phyloP scores from a whole-genome alignment of 164 flowering plant genomes.

The Nelumbo lutea region DNA sequence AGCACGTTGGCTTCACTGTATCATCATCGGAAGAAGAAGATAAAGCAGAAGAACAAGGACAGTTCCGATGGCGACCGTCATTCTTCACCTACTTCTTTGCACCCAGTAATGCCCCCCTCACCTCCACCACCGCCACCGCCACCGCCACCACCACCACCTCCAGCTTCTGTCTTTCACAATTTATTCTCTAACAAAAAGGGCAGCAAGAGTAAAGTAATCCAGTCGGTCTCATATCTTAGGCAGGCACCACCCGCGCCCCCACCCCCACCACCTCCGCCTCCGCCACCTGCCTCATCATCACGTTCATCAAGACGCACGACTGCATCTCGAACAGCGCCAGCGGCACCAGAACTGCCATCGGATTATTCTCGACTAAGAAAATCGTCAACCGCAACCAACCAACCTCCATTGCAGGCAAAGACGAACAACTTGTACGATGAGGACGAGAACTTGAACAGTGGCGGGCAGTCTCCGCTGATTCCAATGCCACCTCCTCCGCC shows the following conservation, averaged over 20 bases:
- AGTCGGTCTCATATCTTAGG: slow-evolving; percentile 14
- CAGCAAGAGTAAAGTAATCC: slow-evolving; percentile 24
- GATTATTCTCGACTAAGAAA: slow-evolving; percentile 13
- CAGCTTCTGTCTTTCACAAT: slow-evolving; percentile 25
- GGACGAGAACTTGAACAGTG: slow-evolving; percentile 26
- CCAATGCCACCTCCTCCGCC: slow-evolving; percentile 64
- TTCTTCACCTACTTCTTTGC: slow-evolving; percentile 10
- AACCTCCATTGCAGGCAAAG: slow-evolving; percentile 57
- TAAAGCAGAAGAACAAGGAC: slow-evolving; percentile 29
- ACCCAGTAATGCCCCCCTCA: not conserved
- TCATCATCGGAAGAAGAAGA: slow-evolving; percentile 51
- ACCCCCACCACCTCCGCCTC: slow-evolving; percentile 20
- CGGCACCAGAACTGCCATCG: slow-evolving; percentile 13
- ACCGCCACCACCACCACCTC: slow-evolving; percentile 46
- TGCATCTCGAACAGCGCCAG: slow-evolving; percentile 24
- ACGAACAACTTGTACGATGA: slow-evolving; percentile 12
- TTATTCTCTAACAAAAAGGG: slow-evolving; percentile 26
- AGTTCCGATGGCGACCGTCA: slow-evolving; percentile 13
- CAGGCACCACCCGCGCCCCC: slow-evolving; percentile 22
- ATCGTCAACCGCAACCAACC: slow-evolving; percentile 11
- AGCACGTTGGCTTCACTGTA: slow-evolving; percentile 53
- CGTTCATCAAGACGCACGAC: slow-evolving; percentile 24
- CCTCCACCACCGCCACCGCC: slow-evolving; percentile 32
- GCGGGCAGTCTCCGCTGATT: slow-evolving; percentile 42
- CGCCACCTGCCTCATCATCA: slow-evolving; percentile 28